These are phyloP conservation scores for Tephrocybe sp. DNA, from an alignment of 768 basidiomycete genomes.

Conservation along the genomic window DNA sequence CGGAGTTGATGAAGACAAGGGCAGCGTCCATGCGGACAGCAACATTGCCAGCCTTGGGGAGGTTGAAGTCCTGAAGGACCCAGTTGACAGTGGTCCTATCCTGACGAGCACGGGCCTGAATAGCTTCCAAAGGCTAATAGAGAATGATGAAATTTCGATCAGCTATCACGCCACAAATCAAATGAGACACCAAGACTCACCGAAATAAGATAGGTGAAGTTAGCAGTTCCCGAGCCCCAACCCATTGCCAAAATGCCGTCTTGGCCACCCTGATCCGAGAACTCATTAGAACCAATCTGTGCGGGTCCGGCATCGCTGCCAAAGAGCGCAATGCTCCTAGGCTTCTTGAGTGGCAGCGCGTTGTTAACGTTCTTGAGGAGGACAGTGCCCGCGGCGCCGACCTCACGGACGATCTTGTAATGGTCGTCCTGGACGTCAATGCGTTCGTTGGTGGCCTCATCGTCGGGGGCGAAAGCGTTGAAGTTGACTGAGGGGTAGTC, in stretches of 20 bases:
- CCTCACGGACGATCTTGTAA: slow-evolving; percentile 60
- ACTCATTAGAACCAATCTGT: slow-evolving; percentile 67
- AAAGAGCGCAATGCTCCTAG: slow-evolving; percentile 56
- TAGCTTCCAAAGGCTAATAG: slow-evolving; percentile 70
- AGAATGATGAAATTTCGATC: not conserved
- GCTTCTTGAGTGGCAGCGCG: slow-evolving; percentile 57
- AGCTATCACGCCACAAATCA: not conserved
- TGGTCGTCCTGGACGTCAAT: slow-evolving; percentile 73
- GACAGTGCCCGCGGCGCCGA: slow-evolving; percentile 72
- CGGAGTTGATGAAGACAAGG: slow-evolving; percentile 78
- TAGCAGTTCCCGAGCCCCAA: slow-evolving; percentile 86
- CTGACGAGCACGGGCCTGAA: slow-evolving; percentile 66
- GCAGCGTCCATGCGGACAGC: slow-evolving; percentile 56
- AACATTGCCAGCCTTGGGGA: slow-evolving; percentile 42
- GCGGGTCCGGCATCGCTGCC: slow-evolving; percentile 69
- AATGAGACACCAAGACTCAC: slow-evolving; percentile 30
- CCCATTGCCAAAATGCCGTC: slow-evolving; percentile 85
- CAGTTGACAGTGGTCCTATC: slow-evolving; percentile 67
- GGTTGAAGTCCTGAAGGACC: slow-evolving; percentile 70
- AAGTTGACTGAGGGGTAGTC: slow-evolving; percentile 70
- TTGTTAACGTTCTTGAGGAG: slow-evolving; percentile 68
- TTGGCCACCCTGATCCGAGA: slow-evolving; percentile 56
- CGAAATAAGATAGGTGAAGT: slow-evolving; percentile 77
- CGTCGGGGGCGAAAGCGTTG: slow-evolving; percentile 55
- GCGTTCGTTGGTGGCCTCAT: slow-evolving; percentile 53